Percentiles rank a stretch among this genome's conserved stretches.
Conservation (phyloP, 2,329 filamentous ascomycete species). For the Stagonosporopsis vannaccii region DNA sequence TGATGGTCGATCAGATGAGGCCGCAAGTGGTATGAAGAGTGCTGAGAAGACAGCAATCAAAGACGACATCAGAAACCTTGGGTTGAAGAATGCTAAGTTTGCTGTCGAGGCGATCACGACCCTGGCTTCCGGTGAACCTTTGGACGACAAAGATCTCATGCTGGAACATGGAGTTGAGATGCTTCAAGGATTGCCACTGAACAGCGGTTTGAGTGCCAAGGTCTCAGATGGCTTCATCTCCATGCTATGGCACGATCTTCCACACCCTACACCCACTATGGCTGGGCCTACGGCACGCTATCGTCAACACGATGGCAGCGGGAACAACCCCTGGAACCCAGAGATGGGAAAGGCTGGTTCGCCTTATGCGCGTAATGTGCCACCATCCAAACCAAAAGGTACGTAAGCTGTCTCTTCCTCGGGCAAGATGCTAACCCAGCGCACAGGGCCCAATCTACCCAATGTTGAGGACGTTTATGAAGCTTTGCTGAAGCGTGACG, state of each 20-base stretch:
- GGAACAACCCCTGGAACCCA: conserved; percentile 60
- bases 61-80: conserved; percentile 65
- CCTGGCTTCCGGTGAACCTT: conserved; percentile 68
- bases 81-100: conserved; percentile 53
- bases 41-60: conserved; percentile 36
- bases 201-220: conserved; percentile 58
- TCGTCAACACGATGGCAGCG: conserved; percentile 47
- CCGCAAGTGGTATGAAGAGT: conserved; percentile 29
- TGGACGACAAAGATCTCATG: conserved; percentile 64
- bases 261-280: conserved; percentile 58
- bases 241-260: conserved; percentile 62
- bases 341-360: conserved; percentile 62
- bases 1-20: conserved; percentile 54
- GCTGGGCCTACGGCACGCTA: conserved; percentile 57
- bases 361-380: conserved; percentile 66
- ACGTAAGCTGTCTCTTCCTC: conserved; percentile 31
- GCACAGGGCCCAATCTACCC: conserved; percentile 51
- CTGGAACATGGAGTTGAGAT: conserved; percentile 61
- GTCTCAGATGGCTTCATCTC: conserved; percentile 60
- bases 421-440: conserved; percentile 22
- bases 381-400: conserved; percentile 60
- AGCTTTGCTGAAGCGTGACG: conserved; percentile 69
- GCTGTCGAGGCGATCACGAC: conserved; percentile 65
- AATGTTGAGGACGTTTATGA: conserved; percentile 71
- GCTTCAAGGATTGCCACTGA: conserved; percentile 59